Evolutionary conservation across 768 basidiomycete species (phyloP), one percentile per base, ranked within the genome.

Genomic region (Cubamyces lactineus): DNA sequence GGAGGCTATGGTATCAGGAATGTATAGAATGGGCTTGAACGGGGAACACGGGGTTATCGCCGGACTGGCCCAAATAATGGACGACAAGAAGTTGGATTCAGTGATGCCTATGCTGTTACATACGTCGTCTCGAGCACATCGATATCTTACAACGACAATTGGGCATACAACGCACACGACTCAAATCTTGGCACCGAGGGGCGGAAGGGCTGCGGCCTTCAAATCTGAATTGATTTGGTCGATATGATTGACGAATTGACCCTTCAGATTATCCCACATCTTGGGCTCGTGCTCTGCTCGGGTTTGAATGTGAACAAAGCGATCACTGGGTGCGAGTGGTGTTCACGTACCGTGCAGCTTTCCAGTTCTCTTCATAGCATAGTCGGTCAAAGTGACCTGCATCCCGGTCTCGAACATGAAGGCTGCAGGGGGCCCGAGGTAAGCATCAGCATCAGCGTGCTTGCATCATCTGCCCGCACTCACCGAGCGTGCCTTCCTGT

Each of bases 331-430:
- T 5, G 16, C 24, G n/a, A 11, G 23, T 38, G 15, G 7, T 41
- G 19, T 21, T 7, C 17, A 70, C 79, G 47, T 61, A 85, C 85
- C 80, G 63, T 87, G 85, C 12, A 86, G 75, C 59, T 83, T 85
- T 16, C 84, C 84, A 19, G 81, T 80, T 34, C 82, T 73, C 50
- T 85, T 80, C 76, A 86, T 83, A 1, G 86, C 86, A 63, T 77
- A 88, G 63, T 88, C 87, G 6, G 86, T 86, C 42, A 87, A 76
- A 0, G 83, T 85, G 66, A 86, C 79, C 75, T 82, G 81, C 78
- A 86, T 81, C 65, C 82, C 82, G 3, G 84, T 80, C 69, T 86
- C 86, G 61, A 87, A 84, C 86, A 87, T 86, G 71, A 86, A 84
- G 17, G 80, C 85, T 84, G 41, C 9, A 34, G 34, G 9, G 43